phyloP scores from a whole-genome alignment of 805 yeast species.

The Metschnikowia bowlesiae region DNA sequence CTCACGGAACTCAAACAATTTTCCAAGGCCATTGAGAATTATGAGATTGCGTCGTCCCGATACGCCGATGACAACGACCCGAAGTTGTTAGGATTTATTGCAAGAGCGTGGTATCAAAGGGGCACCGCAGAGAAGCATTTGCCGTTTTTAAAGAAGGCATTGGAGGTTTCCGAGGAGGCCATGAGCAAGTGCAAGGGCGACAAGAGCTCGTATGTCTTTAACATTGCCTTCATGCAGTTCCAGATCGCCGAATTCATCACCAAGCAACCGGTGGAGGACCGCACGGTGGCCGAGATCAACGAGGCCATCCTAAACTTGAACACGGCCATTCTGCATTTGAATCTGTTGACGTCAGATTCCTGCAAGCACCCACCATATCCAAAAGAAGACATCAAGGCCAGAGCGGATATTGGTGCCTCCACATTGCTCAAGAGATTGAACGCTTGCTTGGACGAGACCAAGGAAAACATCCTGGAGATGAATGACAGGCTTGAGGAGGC shows the following conservation, averaged over 20 bases:
- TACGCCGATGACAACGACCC: conserved; percentile 62
- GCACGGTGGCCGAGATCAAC: conserved; percentile 61
- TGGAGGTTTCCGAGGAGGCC: conserved; percentile 61
- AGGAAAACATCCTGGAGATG: conserved; percentile 54
- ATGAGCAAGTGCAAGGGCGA: conserved; percentile 28
- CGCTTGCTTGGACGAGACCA: conserved; percentile 67
- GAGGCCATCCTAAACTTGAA: conserved; percentile 52
- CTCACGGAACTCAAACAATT: conserved; percentile 76
- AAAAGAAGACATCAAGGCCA: conserved; percentile 70
- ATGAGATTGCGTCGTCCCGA: conserved; percentile 71
- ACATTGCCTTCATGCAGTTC: conserved; percentile 77
- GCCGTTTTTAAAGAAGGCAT: conserved; percentile 55
- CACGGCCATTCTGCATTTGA: conserved; percentile 57
- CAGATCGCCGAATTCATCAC: conserved; percentile 82
- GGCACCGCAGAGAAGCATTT: conserved; percentile 65
- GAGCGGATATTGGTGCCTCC: conserved; percentile 80
- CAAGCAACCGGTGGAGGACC: conserved; percentile 51
- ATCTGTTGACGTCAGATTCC: conserved; percentile 50
- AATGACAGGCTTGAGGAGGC: conserved; percentile 70
- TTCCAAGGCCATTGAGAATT: conserved; percentile 82
- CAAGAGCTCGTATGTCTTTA: conserved; percentile 53
- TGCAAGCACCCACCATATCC: conserved; percentile 70
- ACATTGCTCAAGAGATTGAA: conserved; percentile 71
- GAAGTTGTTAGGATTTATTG: conserved; percentile 65
- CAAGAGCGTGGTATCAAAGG: conserved; percentile 84